Evolutionary conservation across 2,329 filamentous ascomycete species (phyloP), one percentile per base, ranked within the genome.

Genomic region (Clonostachys rhizophaga): DNA sequence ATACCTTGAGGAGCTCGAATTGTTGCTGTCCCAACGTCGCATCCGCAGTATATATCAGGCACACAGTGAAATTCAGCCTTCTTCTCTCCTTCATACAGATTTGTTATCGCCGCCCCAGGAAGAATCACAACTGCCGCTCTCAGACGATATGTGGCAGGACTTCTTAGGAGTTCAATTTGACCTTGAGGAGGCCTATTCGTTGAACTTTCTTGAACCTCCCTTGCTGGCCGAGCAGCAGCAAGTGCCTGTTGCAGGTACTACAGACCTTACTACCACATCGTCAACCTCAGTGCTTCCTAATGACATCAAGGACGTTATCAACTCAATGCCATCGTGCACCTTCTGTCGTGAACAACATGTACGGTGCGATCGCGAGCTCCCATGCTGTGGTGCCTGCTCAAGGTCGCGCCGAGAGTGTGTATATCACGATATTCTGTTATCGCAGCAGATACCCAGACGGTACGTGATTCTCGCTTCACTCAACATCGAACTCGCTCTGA

Each of bases 11-110:
- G 51, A 53, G 34, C 45, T 53, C 11, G 51, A 53, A 35, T 51
- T 44, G 18, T 41, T 53, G 14, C 45, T 53, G 4, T 49, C 51
- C 11, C 51, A 53, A n/a, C 44, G 51, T 5, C 51, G 51, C 24
- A 47, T 53, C n/a, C 47, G 49, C 45, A 51, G 47, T 40, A 44
- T 53, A 10, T 50, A 51, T 34, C 51, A 53, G 17, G 35, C 47
- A 13, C 48, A 52, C 18, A 46, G 9, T 30, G 24, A 30, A 30
- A 30, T 30, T 30, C 24, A 30, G 9, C 24, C 24, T 30, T 30
- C 24, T 10, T 30, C 24, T 49, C 17, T 42, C 46, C 7, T 43
- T 49, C 18, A 8, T 10, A 6, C 6, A 6, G 24, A 37, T 33
- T 18, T 20, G 7, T 3, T 44, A 16, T 9, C 17, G 5, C 13